Evolutionary conservation across 73 alveolate species (phyloP).

Genomic region (Paramecium bursaria): DNA sequence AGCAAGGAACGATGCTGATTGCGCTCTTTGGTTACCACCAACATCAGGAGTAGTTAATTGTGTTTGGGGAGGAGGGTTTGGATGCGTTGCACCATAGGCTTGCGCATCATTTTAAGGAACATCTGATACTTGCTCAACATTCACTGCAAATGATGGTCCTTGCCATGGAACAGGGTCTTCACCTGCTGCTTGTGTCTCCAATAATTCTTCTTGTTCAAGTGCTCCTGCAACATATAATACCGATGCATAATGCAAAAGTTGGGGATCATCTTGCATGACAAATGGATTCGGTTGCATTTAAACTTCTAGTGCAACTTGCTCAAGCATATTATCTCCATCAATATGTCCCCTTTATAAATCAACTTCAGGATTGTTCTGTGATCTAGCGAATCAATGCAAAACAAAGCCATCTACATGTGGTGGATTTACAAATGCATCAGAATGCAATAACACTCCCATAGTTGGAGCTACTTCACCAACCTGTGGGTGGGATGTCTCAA

Average conservation of each 20-base stretch:
- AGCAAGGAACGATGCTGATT: neutral
- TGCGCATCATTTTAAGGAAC: slow-evolving; percentile 21
- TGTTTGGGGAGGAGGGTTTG: neutral
- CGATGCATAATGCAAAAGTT: neutral
- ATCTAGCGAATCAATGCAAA: slow-evolving; percentile 36
- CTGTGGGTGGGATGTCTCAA: neutral
- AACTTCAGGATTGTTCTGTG: too few relatives aligned
- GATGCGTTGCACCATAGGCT: neutral
- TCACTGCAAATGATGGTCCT: slow-evolving; percentile 47
- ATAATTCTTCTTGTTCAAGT: slow-evolving; percentile 42
- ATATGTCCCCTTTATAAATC: too few relatives aligned
- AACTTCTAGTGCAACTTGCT: too few relatives aligned
- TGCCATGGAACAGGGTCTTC: too few relatives aligned
- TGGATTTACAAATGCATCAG: neutral
- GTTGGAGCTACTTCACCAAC: neutral
- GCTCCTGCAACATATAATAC: slow-evolving; percentile 45
- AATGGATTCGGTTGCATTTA: neutral
- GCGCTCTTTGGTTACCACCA: neutral
- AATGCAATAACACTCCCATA: slow-evolving; percentile 40
- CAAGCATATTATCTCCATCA: too few relatives aligned
- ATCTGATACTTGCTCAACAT: neutral
- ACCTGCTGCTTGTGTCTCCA: too few relatives aligned
- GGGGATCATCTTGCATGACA: neutral
- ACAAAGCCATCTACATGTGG: neutral
- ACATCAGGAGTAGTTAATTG: neutral